These are phyloP conservation scores for Silene coronaria DNA, from an alignment of 179 eudicot species.

Conservation along the genomic window DNA sequence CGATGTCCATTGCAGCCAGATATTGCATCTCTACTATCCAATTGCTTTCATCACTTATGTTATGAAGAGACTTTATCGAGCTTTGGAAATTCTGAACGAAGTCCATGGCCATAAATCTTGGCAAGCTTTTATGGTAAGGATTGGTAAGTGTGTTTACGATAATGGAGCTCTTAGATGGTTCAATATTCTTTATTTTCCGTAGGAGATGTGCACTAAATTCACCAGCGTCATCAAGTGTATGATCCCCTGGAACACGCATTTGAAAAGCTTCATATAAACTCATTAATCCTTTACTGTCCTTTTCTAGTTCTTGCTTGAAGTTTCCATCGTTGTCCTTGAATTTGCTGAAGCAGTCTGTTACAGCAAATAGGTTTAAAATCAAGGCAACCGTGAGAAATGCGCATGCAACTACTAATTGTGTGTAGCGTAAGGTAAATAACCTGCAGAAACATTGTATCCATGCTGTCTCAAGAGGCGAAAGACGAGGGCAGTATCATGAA, in stretches of 20 bases:
- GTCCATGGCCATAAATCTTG: conserved; percentile 23
- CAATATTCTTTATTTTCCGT: not conserved
- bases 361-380: not conserved
- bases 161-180: conserved; percentile 3
- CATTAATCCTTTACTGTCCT: conserved; percentile 44
- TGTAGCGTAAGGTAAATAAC: conserved; percentile 20
- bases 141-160: conserved; percentile 21
- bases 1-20: conserved; percentile 27
- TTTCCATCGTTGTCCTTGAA: conserved; percentile 42
- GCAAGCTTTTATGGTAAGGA: conserved; percentile 34
- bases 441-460: conserved; percentile 40
- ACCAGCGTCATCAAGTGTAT: conserved; percentile 44
- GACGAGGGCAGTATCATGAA: conserved; percentile 45
- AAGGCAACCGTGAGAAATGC: not conserved
- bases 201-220: conserved; percentile 22
- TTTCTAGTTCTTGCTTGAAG: conserved; percentile 26
- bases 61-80: conserved; percentile 9
- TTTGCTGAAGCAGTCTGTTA: conserved; percentile 23
- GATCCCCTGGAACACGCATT: conserved; percentile 43
- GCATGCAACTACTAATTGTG: not conserved
- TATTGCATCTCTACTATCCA: conserved; percentile 23
- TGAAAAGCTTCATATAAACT: conserved; percentile 62
- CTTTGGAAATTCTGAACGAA: conserved; percentile 11
- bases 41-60: not conserved
- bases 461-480: conserved; percentile 58